phyloP scores from a whole-genome alignment of 768 basidiomycete genomes.

The Leccinellum rugosiceps region DNA sequence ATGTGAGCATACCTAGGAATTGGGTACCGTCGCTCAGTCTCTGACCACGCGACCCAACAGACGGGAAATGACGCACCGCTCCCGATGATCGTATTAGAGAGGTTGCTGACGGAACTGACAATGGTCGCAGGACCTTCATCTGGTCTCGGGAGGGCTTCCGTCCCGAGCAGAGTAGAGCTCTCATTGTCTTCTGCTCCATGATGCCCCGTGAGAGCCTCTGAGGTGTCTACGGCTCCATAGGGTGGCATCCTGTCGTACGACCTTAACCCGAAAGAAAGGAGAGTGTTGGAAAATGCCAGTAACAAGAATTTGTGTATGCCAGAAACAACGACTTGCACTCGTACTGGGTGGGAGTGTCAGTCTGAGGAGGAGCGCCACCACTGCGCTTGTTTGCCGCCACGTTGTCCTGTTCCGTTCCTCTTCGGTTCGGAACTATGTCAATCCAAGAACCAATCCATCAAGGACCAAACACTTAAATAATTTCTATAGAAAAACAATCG shows the following conservation, averaged over 20 bases:
- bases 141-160: constrained; percentile 25
- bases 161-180: constrained; percentile 57
- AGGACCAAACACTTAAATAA: not conserved
- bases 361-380: not conserved
- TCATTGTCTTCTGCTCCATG: constrained; percentile 39
- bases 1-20: constrained; percentile 77
- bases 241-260: constrained; percentile 64
- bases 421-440: not conserved
- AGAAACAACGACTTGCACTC: not conserved
- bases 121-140: constrained; percentile 69
- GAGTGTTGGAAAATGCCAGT: not conserved
- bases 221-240: constrained; percentile 55
- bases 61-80: constrained; percentile 54
- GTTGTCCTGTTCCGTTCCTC: not conserved
- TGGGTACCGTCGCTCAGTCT: not conserved
- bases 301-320: not conserved
- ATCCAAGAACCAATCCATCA: not conserved
- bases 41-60: not conserved
- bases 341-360: not conserved
- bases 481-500: not conserved
- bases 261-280: constrained; percentile 8
- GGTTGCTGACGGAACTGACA: constrained; percentile 68
- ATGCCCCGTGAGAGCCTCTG: constrained; percentile 12
- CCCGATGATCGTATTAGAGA: constrained; percentile 89
- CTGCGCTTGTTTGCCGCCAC: not conserved